Conservation (phyloP, 2,329 filamentous ascomycete species). For the Sporothrix protearum region DNA sequence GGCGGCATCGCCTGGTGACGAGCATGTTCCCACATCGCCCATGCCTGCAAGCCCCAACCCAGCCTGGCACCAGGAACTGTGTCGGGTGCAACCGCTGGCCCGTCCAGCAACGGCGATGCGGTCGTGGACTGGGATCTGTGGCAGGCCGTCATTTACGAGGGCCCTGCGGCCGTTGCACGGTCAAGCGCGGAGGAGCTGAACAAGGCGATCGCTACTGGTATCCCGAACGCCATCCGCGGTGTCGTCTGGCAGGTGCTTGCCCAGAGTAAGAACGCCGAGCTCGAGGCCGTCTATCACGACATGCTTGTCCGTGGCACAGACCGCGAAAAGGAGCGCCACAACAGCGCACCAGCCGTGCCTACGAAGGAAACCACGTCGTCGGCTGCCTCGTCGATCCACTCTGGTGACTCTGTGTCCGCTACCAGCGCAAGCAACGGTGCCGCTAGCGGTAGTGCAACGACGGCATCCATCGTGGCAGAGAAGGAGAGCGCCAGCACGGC, state of each 20-base stretch:
- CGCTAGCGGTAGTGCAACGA: slow-evolving; percentile 9
- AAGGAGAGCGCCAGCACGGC: slow-evolving; percentile 61
- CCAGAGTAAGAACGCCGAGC: slow-evolving; percentile 87
- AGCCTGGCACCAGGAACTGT: slow-evolving; percentile 80
- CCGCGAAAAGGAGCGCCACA: slow-evolving; percentile 65
- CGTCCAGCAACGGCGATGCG: slow-evolving; percentile 63
- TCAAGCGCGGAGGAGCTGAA: slow-evolving; percentile 89
- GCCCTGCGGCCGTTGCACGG: slow-evolving; percentile 79
- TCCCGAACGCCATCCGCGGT: slow-evolving; percentile 91
- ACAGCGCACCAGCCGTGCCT: slow-evolving; percentile 49
- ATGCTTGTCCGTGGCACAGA: slow-evolving; percentile 76
- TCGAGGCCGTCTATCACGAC: slow-evolving; percentile 83
- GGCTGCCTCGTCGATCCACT: slow-evolving; percentile 80
- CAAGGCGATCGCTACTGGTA: slow-evolving; percentile 84
- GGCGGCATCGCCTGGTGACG: slow-evolving; percentile 14
- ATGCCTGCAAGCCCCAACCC: slow-evolving; percentile 64
- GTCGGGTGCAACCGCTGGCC: slow-evolving; percentile 72
- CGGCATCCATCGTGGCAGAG: slow-evolving; percentile 38
- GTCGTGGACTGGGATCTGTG: slow-evolving; percentile 96
- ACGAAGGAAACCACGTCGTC: slow-evolving; percentile 66
- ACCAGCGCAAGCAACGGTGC: slow-evolving; percentile 35
- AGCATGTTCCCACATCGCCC: slow-evolving; percentile 41
- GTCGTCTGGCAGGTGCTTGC: slow-evolving; percentile 98
- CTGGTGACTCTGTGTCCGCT: slow-evolving; percentile 59
- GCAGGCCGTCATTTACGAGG: slow-evolving; percentile 94